phyloP scores from a whole-genome alignment of 129 eudicot species.

The carrot (Daucus carota) region DH1_v3.0 NC_030382.2:55959001-55959500 shows the following conservation, averaged over 20 bases:
- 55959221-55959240: background rate
- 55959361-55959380: background rate
- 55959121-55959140: background rate
- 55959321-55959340: background rate
- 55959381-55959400: background rate
- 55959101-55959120: background rate
- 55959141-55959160: background rate
- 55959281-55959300: background rate
- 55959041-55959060: too few relatives aligned
- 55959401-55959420: background rate
- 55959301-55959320: background rate
- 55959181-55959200: background rate
- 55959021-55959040: background rate
- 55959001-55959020: background rate
- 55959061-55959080: too few relatives aligned
- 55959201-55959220: background rate
- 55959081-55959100: background rate
- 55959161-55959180: background rate
- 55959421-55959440: background rate
- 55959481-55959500: background rate
- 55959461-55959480: background rate
- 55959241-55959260: background rate
- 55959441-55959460: background rate
- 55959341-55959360: background rate
- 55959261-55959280: background rate